Evolutionary conservation across 495 filamentous ascomycete species (phyloP), one percentile per base, ranked within the genome.

Genomic region (Hyaloscypha hepaticicola): DNA sequence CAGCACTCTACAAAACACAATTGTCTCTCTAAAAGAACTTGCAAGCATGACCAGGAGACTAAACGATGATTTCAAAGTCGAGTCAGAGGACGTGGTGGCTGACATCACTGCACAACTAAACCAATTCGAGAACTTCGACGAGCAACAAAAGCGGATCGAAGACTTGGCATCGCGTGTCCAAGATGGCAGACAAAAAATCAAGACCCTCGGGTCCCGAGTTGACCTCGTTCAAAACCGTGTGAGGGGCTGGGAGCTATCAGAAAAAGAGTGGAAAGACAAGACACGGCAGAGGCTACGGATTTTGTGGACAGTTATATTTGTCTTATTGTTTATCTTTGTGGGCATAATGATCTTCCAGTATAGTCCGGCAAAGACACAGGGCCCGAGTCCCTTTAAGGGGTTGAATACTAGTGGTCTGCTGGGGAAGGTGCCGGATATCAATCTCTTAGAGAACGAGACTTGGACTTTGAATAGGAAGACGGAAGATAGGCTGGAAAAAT

Each of bases 211-310:
- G 62, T 79, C 78, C 63, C 80, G 91, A 61, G 83, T 96, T 6
- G 86, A 88, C 60, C 75, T 77, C 1, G 89, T 91, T 33, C 77
- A 84, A 49, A 70, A 78, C 55, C 81, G 85, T 60, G 88, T 94
- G 49, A 87, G 90, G 69, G 77, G 77, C 58, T 91, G 89, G 85
- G 90, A 91, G 74, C 81, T 80, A 56, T 81, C 83, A 33, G 91
- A 95, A 69, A 75, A 72, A 41, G 88, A 90, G 70, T 92, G 86
- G 87, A 87, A 91, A 77, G 85, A 85, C 63, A 83, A 79, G 61
- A 87, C 87, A 1, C 82, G 85, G 67, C 84, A 79, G 69, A 77
- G 87, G 16, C 75, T 90, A 27, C 86, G 82, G 57, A 79, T 84
- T 27, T 74, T 88, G 67, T 90, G 87, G 88, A 77, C 80, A 9